These are phyloP conservation scores for Populus hybrid DNA, from an alignment of 441 rosid species.

Conservation along the genomic window DNA sequence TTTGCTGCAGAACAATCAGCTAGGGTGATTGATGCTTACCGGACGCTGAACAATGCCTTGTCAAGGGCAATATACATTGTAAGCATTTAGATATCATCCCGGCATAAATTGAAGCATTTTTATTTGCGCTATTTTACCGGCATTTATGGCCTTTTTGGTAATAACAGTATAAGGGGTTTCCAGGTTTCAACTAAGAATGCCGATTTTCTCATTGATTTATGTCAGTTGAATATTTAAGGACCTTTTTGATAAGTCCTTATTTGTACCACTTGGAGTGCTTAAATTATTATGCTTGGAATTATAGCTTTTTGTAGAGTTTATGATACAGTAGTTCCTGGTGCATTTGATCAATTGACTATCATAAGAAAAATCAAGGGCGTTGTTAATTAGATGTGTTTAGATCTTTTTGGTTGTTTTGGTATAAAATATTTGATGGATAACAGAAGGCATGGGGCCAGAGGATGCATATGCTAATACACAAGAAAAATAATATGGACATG, in stretches of 20 bases:
- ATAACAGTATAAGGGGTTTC: background rate
- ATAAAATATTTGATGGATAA: background rate
- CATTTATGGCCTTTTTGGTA: background rate
- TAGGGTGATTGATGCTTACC: conserved; percentile 77
- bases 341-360: background rate
- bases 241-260: background rate
- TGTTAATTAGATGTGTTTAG: background rate
- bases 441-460: background rate
- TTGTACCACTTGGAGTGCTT: background rate
- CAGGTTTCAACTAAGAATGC: background rate
- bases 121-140: background rate
- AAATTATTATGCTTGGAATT: background rate
- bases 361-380: background rate
- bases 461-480: background rate
- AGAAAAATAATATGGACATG: background rate
- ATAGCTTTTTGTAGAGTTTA: background rate
- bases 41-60: conserved; percentile 55
- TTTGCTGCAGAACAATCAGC: conserved; percentile 91
- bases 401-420: background rate
- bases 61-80: conserved; percentile 71
- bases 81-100: background rate
- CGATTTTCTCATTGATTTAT: conserved; percentile 1
- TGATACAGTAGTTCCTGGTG: background rate
- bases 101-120: background rate
- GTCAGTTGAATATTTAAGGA: background rate